Base-by-base conservation (phyloP, 768 basidiomycete genomes). In the Amanita rubescens region DNA sequence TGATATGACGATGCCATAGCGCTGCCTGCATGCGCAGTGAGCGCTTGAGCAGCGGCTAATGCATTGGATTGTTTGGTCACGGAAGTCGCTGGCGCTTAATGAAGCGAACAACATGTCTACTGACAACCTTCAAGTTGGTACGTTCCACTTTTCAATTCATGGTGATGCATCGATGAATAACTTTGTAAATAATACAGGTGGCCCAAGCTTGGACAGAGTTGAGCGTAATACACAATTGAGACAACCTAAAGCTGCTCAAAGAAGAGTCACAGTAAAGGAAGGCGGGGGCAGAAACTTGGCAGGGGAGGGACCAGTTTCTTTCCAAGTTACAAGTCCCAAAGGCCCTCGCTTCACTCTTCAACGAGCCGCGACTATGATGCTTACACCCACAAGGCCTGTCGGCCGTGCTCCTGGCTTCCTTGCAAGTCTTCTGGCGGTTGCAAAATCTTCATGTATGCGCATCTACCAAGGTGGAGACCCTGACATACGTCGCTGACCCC, bases 361-460 rank as follows among this genome's bases (percentile, higher is more conserved):
- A 11, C 51, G 51, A 17, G 39, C 25, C 7, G 12, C 5, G 9
- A 43, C 51, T 22, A 11, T 22, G 4, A 51, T 51, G 51, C n/a
- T 51, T 7, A 22, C 12, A 51, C 51, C 51, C 10, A 9, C 37
- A 25, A 41, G 15, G 27, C 51, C 39, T 0, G 51, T 51, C 39
- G 51, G 42, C n/a, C 52, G 17, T 33, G 42, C 52, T 2, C 52
- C 52, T 27, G 52, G 52, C 5, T 46, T 45, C 17, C 11, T 14
- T 2, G 19, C 30, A 34, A 53, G 52, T 25, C 17, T 53, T 12
- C 15, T 35, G 27, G 52, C 52, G 3, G 42, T 53, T 7, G 33
- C 24, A 5, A 53, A 45, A 35, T 33, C 52, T 30, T 53, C 52
- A 45, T 53, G 52, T 53, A 46, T 46, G 52, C 34, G 35, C n/a